phyloP scores from a whole-genome alignment of 768 basidiomycete species.

The Nidularia pulvinata region DNA sequence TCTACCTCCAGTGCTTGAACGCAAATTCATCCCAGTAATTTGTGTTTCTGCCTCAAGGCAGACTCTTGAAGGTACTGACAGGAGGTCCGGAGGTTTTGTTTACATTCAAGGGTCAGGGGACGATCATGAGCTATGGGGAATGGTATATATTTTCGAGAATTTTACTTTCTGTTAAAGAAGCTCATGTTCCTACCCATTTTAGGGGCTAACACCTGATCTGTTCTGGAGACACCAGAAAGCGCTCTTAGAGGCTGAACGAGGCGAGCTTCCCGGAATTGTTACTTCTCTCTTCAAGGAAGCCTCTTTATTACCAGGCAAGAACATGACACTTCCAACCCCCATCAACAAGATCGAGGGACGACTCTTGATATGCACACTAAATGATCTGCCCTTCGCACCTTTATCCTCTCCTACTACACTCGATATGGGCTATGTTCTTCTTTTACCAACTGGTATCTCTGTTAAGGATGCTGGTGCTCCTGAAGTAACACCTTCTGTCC shows the following conservation, averaged over 20 bases:
- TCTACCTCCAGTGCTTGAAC: slow-evolving; percentile 21
- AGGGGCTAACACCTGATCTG: slow-evolving; percentile 66
- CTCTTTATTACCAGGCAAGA: not conserved
- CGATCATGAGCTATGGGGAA: slow-evolving; percentile 91
- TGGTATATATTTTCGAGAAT: slow-evolving; percentile 36
- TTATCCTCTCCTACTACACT: not conserved
- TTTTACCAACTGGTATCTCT: not conserved
- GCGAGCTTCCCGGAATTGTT: slow-evolving; percentile 50
- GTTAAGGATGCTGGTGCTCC: not conserved
- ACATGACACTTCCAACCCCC: slow-evolving; percentile 17
- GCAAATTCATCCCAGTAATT: slow-evolving; percentile 66
- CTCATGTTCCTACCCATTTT: no score
- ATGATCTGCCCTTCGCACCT: slow-evolving; percentile 12
- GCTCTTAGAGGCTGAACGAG: slow-evolving; percentile 47
- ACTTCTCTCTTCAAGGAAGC: slow-evolving; percentile 16
- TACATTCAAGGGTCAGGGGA: slow-evolving; percentile 97
- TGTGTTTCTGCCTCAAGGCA: slow-evolving; percentile 88
- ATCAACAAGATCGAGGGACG: slow-evolving; percentile 34
- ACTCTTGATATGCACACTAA: slow-evolving; percentile 34
- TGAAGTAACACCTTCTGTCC: not conserved
- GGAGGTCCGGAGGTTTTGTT: slow-evolving; percentile 67
- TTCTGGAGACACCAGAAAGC: slow-evolving; percentile 64
- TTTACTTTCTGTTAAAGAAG: no score
- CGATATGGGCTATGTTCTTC: not conserved
- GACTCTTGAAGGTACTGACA: slow-evolving; percentile 56